Base-by-base conservation (phyloP, 371 early-diverging fungal species). In the Apophysomyces ossiformis region DNA sequence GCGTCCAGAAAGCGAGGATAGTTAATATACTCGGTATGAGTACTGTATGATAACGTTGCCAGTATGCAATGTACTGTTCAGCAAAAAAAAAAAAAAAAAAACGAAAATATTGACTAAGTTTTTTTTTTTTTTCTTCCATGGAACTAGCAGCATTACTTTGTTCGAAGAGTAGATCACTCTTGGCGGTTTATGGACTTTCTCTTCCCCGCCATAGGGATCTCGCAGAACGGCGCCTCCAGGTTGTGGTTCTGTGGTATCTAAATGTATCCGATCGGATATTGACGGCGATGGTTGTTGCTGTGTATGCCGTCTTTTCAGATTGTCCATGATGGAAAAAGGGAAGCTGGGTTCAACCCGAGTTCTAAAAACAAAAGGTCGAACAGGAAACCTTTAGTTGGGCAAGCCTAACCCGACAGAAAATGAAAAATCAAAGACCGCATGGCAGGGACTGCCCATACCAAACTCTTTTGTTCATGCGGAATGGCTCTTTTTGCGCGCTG, bases 1-100 rank as follows among this genome's bases (percentile, higher is more conserved):
- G 87, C 46, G 97, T 96, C 76, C 88, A 83, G 61, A 92, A 85
- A 0, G 93, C 81, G 6, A 92, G 63, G 0, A 89, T 15, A 0
- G 90, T 93, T 61, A 93, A 74, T 16, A 79, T 26, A n/a, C 69
- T 58, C 1, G 88, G 85, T 37, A 87, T 85, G 36, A 89, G 63
- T 5, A 82, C 58, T 18, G 79, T 79, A 32, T 85, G 77, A 65
- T 90, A 75, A 61, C 78, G 50, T 65, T 86, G 83, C 32, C 76
- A 81, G 57, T 80, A 82, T 0, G 84, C 84, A 47, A 79, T 69
- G 36, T 74, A 72, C 84, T 83, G 68, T 26, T 26, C 32, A 26
- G 0, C 1, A 26, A 26, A 26, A 26, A 26, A 13, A 43, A 50
- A n/a, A n/a, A n/a, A n/a, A n/a, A n/a, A n/a, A n/a, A n/a, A n/a